phyloP scores from a whole-genome alignment of 2,329 filamentous ascomycete genomes.

The Cytospora piceicola region DNA sequence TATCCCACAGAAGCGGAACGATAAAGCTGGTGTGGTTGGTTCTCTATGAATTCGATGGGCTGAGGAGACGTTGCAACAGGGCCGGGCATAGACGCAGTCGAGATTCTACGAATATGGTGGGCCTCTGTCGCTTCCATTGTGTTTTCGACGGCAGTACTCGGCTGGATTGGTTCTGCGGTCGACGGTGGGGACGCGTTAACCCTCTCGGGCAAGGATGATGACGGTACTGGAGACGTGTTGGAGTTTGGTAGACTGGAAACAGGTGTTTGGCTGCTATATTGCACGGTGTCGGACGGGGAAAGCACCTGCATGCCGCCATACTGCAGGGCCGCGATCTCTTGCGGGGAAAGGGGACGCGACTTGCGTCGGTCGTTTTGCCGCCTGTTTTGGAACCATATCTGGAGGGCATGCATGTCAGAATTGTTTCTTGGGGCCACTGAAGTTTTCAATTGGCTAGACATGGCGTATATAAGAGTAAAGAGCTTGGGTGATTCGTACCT shows the following conservation, averaged over 20 bases:
- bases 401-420: slow-evolving; percentile 27
- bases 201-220: slow-evolving; percentile 14
- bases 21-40: slow-evolving; percentile 27
- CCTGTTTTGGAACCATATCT: slow-evolving; percentile 99
- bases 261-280: slow-evolving; percentile 34
- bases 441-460: slow-evolving; percentile 20
- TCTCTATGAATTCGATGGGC: slow-evolving; percentile 33
- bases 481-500: slow-evolving; percentile 64
- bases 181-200: slow-evolving; percentile 22
- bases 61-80: slow-evolving; percentile 33
- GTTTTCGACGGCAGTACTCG: slow-evolving; percentile 21
- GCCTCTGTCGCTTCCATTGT: slow-evolving; percentile 9
- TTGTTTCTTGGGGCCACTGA: slow-evolving; percentile 10
- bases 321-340: slow-evolving; percentile 70
- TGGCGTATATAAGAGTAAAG: background rate
- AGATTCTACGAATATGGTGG: slow-evolving; percentile 18
- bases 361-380: slow-evolving; percentile 91
- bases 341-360: slow-evolving; percentile 77
- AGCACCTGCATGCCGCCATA: slow-evolving; percentile 58
- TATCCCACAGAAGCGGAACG: slow-evolving; percentile 52
- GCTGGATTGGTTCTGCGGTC: slow-evolving; percentile 12
- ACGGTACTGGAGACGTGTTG: slow-evolving; percentile 22
- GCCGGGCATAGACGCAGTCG: slow-evolving; percentile 17
- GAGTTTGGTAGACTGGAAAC: slow-evolving; percentile 18
- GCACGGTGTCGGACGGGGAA: slow-evolving; percentile 48